Evolutionary conservation across 495 filamentous ascomycete species (phyloP), one percentile per base, ranked within the genome.

Genomic region (Tuber borchii): DNA sequence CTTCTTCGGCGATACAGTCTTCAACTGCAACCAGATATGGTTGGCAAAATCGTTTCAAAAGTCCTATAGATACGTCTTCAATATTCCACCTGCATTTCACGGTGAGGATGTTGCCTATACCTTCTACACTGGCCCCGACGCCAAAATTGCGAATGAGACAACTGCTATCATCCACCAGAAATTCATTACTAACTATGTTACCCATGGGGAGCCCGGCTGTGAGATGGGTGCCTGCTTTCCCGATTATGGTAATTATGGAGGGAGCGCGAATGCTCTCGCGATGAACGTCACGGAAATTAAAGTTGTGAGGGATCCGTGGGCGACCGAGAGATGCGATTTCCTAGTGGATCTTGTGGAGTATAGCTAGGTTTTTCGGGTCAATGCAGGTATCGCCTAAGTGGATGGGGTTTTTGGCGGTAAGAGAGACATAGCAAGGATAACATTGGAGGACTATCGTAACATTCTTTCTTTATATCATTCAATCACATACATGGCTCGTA

Each of bases 51-150:
- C 84, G 10, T 89, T 86, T 77, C 88, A 89, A 78, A 78, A 87
- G 48, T 87, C 87, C 1, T 90, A 87, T 79, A 83, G 86, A 6
- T 93, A 92, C 80, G 78, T 87, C 22, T 92, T 92, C 82, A 87
- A 84, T 78, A 84, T 92, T 71, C 86, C 87, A 10, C 89, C 91
- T 0, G 90, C 84, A 7, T 80, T 85, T 46, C 89, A 90, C 75
- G 87, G 85, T 19, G 70, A 84, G 14, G 89, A 90, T 80, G 76
- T 89, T 34, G 2, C 84, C n/a, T 91, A 88, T 74, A 88, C 85
- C 2, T 89, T 87, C 76, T 89, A 86, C 82, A 87, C 88, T 71
- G 89, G 87, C 37, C 84, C 85, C 45, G 76, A 74, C 3, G 37
- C 77, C 3, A 69, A 72, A 1, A 69, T 77, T 0, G 70, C 82